Evolutionary conservation across 129 eudicot genomes (phyloP).

Genomic region (Flaveria robusta): DNA sequence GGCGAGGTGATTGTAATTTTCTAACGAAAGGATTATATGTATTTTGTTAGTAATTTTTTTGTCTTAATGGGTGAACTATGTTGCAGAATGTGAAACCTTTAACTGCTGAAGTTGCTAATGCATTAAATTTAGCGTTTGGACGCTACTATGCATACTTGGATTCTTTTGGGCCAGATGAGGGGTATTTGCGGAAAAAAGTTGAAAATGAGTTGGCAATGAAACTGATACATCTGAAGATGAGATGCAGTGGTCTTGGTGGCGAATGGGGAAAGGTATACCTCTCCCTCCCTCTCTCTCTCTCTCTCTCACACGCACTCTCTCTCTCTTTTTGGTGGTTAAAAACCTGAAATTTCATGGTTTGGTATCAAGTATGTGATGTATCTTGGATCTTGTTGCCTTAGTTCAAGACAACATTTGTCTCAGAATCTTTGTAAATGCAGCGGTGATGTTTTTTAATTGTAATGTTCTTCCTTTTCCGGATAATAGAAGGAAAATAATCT

Average conservation of each 20-base stretch:
- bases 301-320: constrained; percentile 1
- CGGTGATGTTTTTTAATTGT: background rate
- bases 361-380: background rate
- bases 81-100: constrained; percentile 84
- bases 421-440: background rate
- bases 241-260: constrained; percentile 85
- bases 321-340: background rate
- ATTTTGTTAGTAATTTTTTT: background rate
- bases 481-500: background rate
- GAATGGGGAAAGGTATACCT: constrained; percentile 97
- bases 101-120: constrained; percentile 54
- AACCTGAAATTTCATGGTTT: background rate
- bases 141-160: constrained; percentile 78
- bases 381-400: constrained; percentile 16
- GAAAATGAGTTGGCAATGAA: constrained; percentile 79
- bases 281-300: constrained; percentile 13
- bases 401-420: constrained; percentile 9
- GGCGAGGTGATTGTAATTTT: constrained; percentile 66
- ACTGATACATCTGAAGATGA: constrained; percentile 86
- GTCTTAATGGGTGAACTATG: constrained; percentile 18
- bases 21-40: background rate
- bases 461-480: background rate
- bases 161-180: constrained; percentile 86
- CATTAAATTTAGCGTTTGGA: constrained; percentile 54
- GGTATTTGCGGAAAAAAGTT: constrained; percentile 78